These are phyloP conservation scores for Pugionium dolabratum DNA, from an alignment of 345 rosid species.

Conservation along the genomic window DNA sequence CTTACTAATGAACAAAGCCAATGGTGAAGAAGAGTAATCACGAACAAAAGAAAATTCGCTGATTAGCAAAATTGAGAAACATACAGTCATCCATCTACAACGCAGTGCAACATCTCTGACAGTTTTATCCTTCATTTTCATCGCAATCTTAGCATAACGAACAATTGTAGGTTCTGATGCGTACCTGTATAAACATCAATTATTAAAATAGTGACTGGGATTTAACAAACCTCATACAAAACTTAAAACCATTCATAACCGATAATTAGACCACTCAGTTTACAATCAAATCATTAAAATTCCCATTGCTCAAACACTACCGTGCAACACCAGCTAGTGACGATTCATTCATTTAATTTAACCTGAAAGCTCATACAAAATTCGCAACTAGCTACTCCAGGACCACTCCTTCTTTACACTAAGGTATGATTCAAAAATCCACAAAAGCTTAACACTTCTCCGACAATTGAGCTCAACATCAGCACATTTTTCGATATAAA, in stretches of 20 bases:
- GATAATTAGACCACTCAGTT: slow-evolving; percentile 11
- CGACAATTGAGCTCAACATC: background rate
- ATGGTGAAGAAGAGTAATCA: slow-evolving; percentile 5
- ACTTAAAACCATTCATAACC: background rate
- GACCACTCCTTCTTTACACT: no score
- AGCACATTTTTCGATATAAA: background rate
- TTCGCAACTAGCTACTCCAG: no score
- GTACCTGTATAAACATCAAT: slow-evolving; percentile 46
- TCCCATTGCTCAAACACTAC: background rate
- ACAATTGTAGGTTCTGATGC: slow-evolving; percentile 56
- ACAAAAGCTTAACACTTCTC: background rate
- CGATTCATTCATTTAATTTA: background rate
- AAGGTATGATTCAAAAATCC: no score
- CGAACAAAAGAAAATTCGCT: background rate
- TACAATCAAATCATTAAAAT: background rate
- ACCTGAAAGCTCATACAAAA: background rate
- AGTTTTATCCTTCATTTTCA: slow-evolving; percentile 72
- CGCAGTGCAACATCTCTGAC: slow-evolving; percentile 83
- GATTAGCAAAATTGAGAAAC: slow-evolving; percentile 30
- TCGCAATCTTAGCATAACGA: slow-evolving; percentile 86
- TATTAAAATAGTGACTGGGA: background rate
- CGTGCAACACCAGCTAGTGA: slow-evolving; percentile 2
- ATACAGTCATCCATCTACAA: slow-evolving; percentile 82
- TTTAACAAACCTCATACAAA: background rate
- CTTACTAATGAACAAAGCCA: slow-evolving; percentile 6